These are phyloP conservation scores for Tolypocladium endophyticum DNA, from an alignment of 2,329 filamentous ascomycete species.

Conservation along the genomic window DNA sequence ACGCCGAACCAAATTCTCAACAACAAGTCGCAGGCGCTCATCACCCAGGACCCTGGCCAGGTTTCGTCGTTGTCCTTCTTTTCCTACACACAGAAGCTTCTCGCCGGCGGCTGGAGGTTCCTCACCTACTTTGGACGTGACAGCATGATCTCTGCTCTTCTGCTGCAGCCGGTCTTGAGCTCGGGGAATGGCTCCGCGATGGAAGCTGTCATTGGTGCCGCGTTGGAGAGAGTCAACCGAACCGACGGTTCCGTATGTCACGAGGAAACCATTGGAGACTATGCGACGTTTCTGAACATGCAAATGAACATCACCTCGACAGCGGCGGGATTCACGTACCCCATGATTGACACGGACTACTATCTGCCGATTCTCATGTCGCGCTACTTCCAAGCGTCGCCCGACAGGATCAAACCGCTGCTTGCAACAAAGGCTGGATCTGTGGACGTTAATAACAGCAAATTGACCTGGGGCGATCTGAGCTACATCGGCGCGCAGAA, in stretches of 20 bases:
- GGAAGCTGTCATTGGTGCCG: slow-evolving; percentile 50
- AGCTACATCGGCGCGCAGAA: slow-evolving; percentile 42
- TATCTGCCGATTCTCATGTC: slow-evolving; percentile 47
- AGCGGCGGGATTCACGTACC: slow-evolving; percentile 44
- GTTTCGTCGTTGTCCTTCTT: slow-evolving; percentile 48
- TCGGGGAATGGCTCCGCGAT: slow-evolving; percentile 42
- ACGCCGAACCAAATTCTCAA: slow-evolving; percentile 38
- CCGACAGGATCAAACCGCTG: slow-evolving; percentile 1
- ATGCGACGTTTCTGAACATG: slow-evolving; percentile 48
- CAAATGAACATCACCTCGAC: slow-evolving; percentile 41
- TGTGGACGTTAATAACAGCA: slow-evolving; percentile 37
- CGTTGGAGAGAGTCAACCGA: slow-evolving; percentile 49
- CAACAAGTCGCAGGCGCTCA: slow-evolving; percentile 31
- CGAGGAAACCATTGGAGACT: slow-evolving; percentile 56
- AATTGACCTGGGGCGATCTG: slow-evolving; percentile 42
- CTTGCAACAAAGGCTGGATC: slow-evolving; percentile 20
- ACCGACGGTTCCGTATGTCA: slow-evolving; percentile 52
- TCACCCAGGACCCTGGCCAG: slow-evolving; percentile 32
- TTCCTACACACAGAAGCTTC: slow-evolving; percentile 51
- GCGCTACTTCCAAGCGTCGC: slow-evolving; percentile 38
- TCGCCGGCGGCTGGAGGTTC: slow-evolving; percentile 56
- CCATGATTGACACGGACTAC: slow-evolving; percentile 55
- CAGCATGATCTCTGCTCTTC: slow-evolving; percentile 48
- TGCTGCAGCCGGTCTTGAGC: slow-evolving; percentile 48
- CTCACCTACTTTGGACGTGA: slow-evolving; percentile 59